Conservation (phyloP, 202 grass and related monocot genomes). For the Schoenoplectus tabernaemontani region DNA sequence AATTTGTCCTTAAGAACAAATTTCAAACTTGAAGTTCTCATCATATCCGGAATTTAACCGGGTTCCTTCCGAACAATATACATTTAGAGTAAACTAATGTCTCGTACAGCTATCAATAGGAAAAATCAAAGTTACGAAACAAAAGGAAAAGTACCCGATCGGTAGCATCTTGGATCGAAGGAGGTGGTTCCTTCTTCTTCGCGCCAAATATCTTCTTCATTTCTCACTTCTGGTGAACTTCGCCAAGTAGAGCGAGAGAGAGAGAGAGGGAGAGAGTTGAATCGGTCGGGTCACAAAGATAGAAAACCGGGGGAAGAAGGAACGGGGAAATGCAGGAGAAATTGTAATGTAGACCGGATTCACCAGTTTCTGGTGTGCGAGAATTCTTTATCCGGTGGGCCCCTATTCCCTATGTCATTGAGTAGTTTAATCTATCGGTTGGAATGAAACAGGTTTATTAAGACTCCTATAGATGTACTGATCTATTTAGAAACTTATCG, state of each 20-base stretch:
- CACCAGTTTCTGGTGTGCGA: background rate
- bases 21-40: background rate
- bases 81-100: background rate
- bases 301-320: background rate
- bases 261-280: background rate
- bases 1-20: too few species aligned
- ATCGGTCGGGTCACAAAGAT: background rate
- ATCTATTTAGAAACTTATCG: background rate
- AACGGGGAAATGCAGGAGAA: background rate
- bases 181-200: conserved; percentile 78
- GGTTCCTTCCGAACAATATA: too few species aligned
- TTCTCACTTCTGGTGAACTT: background rate
- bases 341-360: background rate
- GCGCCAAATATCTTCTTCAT: conserved; percentile 98
- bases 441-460: background rate
- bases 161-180: conserved; percentile 79
- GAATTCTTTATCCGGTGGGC: background rate
- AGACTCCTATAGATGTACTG: background rate
- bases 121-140: background rate
- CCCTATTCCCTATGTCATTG: background rate
- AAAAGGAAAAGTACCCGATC: conserved; percentile 56
- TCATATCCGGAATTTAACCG: too few species aligned
- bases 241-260: background rate
- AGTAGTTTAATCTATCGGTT: background rate
- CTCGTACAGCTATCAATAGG: background rate